A percentile compares a stretch with the other conserved stretches of the same genome.
These are phyloP conservation scores for Saccharomycopsis malanga DNA, from an alignment of 805 yeast genomes.

Conservation along the genomic window DNA sequence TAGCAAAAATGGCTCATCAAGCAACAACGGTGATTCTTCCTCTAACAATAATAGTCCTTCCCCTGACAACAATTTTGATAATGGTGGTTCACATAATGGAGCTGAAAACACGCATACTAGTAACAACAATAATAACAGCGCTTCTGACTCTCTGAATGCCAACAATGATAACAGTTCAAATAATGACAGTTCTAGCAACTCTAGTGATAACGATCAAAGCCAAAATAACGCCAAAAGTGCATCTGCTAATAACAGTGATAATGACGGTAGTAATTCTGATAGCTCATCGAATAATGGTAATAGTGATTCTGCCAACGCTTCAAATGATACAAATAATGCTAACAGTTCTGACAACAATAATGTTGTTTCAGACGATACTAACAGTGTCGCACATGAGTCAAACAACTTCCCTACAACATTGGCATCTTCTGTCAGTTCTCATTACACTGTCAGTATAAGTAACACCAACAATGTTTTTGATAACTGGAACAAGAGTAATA, in stretches of 20 bases:
- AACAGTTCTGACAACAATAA: not conserved
- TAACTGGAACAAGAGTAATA: constrained; percentile 66
- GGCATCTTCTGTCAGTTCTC: not conserved
- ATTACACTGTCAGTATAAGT: not conserved
- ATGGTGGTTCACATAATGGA: not conserved
- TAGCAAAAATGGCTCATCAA: not conserved
- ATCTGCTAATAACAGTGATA: not conserved
- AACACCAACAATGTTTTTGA: constrained; percentile 40
- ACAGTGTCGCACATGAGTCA: not conserved
- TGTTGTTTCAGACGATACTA: not conserved
- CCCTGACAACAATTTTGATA: not conserved
- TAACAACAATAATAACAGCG: not conserved
- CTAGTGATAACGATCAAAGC: not conserved
- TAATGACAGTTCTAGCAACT: not conserved
- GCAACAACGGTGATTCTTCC: too few species aligned
- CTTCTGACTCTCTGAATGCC: not conserved
- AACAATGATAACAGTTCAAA: not conserved
- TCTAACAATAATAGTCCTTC: not conserved
- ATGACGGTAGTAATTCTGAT: not conserved
- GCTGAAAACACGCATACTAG: not conserved
- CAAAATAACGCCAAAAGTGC: not conserved
- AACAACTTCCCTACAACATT: not conserved
- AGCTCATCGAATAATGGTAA: not conserved
- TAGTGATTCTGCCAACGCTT: not conserved
- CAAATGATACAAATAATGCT: not conserved